Base-by-base conservation (phyloP, 1,139 yeast species). In the Suhomyces wounanorum region DNA sequence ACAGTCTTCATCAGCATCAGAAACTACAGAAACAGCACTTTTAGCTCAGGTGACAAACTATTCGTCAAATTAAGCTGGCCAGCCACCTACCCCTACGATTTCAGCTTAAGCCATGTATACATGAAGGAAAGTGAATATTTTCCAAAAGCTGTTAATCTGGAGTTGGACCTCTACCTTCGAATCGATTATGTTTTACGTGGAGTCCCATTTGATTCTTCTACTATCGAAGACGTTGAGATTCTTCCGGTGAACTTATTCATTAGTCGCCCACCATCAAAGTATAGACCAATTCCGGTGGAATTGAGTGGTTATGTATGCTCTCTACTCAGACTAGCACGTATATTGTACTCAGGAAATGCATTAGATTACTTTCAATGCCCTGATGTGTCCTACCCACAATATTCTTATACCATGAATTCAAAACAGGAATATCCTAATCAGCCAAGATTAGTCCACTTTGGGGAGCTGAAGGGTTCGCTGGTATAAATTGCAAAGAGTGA, bases 231-330 rank as follows among this genome's bases (percentile, higher is more conserved):
- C 14, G 17, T 26, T 16, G 42, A 40, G 13, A 14, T 26, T 9
- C 42, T 40, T 11, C 42, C 42, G 1, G 42, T 40, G n/a, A 40
- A 40, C n/a, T 26, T 40, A 18, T 40, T 40, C 35, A 26, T 40
- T 11, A 25, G 33, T n/a, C 42, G 42, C 3, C 13, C 30, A 4
- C 42, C 42, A n/a, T 40, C 42, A 11, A 40, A 14, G 11, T 40
- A 16, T 11, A 40, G 26, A 28, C 42, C 42, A 25, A 40, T 40
- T 11, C 42, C 42, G 9, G 11, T 16, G 21, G 42, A 40, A 40
- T 13, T 40, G 33, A 40, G 16, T 11, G 14, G 42, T 4, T 40
- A 40, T 9, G 42, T 40, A n/a, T 40, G 42, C 10, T 40, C 42
- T 1, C 16, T 40, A 9, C 26, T 40, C 9, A 25, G 42, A 16